A percentile compares a stretch with the other conserved stretches of the same genome.
Evolutionary conservation across 129 eudicot species (phyloP).

Genomic region (Saussurea involucrata): DNA sequence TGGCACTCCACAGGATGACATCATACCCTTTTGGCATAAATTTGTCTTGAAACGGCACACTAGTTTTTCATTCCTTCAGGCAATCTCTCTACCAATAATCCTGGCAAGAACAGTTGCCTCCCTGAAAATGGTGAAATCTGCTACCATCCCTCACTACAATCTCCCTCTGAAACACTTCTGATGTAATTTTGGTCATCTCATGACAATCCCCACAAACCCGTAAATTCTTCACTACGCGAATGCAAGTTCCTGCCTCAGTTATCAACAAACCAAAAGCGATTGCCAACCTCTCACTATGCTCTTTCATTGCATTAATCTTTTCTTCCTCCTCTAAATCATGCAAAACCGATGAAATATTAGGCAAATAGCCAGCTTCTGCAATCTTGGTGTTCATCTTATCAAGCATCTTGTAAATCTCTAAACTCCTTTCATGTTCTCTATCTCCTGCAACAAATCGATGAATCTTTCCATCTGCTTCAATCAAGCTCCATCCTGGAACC

Average conservation of each 20-base stretch:
- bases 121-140: constrained; percentile 28
- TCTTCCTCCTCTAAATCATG: constrained; percentile 35
- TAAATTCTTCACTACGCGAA: constrained; percentile 31
- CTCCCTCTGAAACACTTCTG: constrained; percentile 24
- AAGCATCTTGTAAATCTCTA: constrained; percentile 29
- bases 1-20: not conserved
- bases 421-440: constrained; percentile 19
- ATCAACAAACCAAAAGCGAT: constrained; percentile 33
- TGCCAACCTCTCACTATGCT: constrained; percentile 34
- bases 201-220: constrained; percentile 36
- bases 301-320: constrained; percentile 19
- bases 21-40: not conserved
- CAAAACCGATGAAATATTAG: constrained; percentile 5
- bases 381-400: constrained; percentile 8
- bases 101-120: constrained; percentile 24
- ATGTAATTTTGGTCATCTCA: constrained; percentile 23
- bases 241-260: constrained; percentile 5
- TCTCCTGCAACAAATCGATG: constrained; percentile 32
- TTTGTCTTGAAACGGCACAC: not conserved
- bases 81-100: constrained; percentile 23
- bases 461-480: constrained; percentile 23
- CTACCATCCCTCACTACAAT: constrained; percentile 33
- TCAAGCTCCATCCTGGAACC: constrained; percentile 33
- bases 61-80: too few relatives aligned
- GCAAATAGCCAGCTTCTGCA: constrained; percentile 19